phyloP scores from a whole-genome alignment of 208 protist species.

The Trypanosoma conorhini region DNA sequence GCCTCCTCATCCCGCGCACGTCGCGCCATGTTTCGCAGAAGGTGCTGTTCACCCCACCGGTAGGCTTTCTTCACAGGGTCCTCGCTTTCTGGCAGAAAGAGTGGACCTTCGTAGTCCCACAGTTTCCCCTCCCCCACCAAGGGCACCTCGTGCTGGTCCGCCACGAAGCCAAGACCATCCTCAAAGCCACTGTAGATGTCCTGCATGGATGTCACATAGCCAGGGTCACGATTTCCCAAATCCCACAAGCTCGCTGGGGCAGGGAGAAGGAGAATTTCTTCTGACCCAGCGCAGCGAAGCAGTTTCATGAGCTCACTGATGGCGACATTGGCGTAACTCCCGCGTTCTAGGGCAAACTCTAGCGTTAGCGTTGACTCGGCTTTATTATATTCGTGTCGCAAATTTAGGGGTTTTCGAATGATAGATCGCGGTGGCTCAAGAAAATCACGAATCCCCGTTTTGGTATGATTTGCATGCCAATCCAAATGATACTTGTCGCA shows the following conservation, averaged over 20 bases:
- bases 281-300: slow-evolving; percentile 62
- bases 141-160: slow-evolving; percentile 37
- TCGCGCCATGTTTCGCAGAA: slow-evolving; percentile 71
- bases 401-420: slow-evolving; percentile 67
- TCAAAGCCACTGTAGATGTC: slow-evolving; percentile 84
- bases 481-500: slow-evolving; percentile 78
- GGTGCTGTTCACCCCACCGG: slow-evolving; percentile 58
- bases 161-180: slow-evolving; percentile 73
- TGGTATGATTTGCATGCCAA: slow-evolving; percentile 67
- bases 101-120: slow-evolving; percentile 54
- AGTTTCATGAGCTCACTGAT: slow-evolving; percentile 81
- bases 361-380: slow-evolving; percentile 46
- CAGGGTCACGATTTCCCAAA: slow-evolving; percentile 63
- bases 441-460: slow-evolving; percentile 70
- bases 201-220: slow-evolving; percentile 77
- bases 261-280: slow-evolving; percentile 61
- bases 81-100: slow-evolving; percentile 52
- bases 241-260: slow-evolving; percentile 56
- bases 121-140: slow-evolving; percentile 42
- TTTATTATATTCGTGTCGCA: slow-evolving; percentile 58
- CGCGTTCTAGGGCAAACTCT: slow-evolving; percentile 77
- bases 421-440: slow-evolving; percentile 81
- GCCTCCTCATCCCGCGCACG: slow-evolving; percentile 48
- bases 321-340: slow-evolving; percentile 88
- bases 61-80: slow-evolving; percentile 67